phyloP scores from a whole-genome alignment of 768 basidiomycete genomes.

The Lactarius trivialis region DNA sequence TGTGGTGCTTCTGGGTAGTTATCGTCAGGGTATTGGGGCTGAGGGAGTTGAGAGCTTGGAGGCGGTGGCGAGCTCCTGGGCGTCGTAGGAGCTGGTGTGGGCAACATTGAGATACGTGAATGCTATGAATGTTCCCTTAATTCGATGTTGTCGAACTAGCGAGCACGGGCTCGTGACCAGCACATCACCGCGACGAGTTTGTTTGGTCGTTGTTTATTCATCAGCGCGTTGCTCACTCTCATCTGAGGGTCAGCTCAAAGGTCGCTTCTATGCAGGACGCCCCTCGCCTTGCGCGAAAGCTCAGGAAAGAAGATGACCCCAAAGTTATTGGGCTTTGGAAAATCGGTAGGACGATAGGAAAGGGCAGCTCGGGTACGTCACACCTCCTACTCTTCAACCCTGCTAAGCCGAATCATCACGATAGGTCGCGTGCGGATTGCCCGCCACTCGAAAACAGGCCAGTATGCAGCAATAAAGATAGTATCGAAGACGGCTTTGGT shows the following conservation, averaged over 20 bases:
- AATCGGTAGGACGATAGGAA: constrained; percentile 49
- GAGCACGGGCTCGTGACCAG: constrained; percentile 6
- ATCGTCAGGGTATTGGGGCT: background rate
- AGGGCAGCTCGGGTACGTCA: constrained; percentile 44
- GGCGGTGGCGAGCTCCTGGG: constrained; percentile 40
- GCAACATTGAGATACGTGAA: constrained; percentile 43
- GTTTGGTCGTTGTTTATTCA: constrained; percentile 18
- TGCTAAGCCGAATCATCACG: background rate
- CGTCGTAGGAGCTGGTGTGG: constrained; percentile 63
- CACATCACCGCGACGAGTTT: constrained; percentile 13
- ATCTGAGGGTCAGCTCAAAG: background rate
- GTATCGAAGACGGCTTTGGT: constrained; percentile 69
- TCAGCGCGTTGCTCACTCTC: background rate
- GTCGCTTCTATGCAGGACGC: constrained; percentile 10
- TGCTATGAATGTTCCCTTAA: background rate
- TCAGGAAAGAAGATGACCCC: constrained; percentile 30
- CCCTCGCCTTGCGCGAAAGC: constrained; percentile 17
- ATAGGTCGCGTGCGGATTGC: constrained; percentile 87
- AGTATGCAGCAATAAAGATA: constrained; percentile 92
- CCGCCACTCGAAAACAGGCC: constrained; percentile 78
- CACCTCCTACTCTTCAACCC: background rate
- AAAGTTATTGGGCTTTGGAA: constrained; percentile 48
- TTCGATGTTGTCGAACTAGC: too few relatives aligned
- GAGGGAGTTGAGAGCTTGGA: background rate
- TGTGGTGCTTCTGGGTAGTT: constrained; percentile 51